Evolutionary conservation across 2,329 filamentous ascomycete genomes (phyloP).

Genomic region (Tothia fuscella): DNA sequence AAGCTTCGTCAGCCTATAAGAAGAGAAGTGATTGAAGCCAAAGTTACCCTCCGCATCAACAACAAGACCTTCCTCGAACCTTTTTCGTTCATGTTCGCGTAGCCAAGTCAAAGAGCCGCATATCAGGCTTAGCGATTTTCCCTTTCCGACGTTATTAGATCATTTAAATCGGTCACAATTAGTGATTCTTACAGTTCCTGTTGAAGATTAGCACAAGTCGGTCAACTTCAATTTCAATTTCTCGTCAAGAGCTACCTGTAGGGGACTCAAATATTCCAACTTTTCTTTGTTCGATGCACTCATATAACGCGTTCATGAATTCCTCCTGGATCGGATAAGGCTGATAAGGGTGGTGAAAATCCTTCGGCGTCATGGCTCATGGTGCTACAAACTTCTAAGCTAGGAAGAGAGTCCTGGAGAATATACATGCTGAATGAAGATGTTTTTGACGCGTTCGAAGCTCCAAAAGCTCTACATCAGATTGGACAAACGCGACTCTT

Average conservation of each 20-base stretch:
- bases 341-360: conserved; percentile 79
- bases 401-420: no score
- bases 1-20: neutral
- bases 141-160: conserved; percentile 42
- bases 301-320: conserved; percentile 77
- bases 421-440: no score
- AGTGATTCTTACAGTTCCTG: conserved; percentile 32
- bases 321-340: conserved; percentile 80
- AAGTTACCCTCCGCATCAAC: conserved; percentile 26
- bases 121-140: conserved; percentile 85
- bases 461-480: no score
- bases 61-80: conserved; percentile 43
- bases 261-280: conserved; percentile 86
- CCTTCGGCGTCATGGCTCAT: conserved; percentile 22
- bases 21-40: no score
- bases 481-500: no score
- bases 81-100: conserved; percentile 60
- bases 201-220: no score
- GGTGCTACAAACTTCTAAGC: no score
- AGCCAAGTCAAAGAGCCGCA: conserved; percentile 85
- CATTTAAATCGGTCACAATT: neutral
- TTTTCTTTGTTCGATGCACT: conserved; percentile 65
- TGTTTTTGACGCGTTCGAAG: no score
- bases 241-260: conserved; percentile 67
- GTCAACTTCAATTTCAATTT: no score